Evolutionary conservation across 2,329 filamentous ascomycete species (phyloP).

Genomic region (Sphaerulina vaccinii): DNA sequence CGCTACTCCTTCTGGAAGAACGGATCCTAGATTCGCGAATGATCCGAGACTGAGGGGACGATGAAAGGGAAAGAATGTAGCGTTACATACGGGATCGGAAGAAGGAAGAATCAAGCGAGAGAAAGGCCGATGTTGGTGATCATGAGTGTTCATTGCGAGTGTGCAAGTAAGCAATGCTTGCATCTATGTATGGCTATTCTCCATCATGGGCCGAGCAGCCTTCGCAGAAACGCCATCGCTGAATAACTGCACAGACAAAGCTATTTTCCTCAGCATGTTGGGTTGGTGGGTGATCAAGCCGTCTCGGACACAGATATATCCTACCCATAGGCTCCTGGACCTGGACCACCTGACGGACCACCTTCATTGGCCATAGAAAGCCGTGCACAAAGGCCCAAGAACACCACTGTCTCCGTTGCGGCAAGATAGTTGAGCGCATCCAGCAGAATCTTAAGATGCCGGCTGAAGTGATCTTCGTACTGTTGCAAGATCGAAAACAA

Average conservation of each 20-base stretch:
- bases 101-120: background rate
- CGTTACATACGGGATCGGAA: background rate
- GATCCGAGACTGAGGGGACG: constrained; percentile 9
- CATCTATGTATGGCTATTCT: background rate
- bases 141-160: background rate
- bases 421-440: constrained; percentile 97
- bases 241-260: background rate
- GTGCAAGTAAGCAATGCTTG: background rate
- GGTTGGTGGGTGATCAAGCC: background rate
- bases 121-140: background rate
- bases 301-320: constrained; percentile 1
- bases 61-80: background rate
- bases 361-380: constrained; percentile 80
- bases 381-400: constrained; percentile 81
- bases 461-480: constrained; percentile 89
- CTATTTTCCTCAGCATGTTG: background rate
- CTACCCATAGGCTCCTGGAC: constrained; percentile 25
- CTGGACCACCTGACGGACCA: constrained; percentile 29
- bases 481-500: constrained; percentile 84
- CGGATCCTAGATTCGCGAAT: background rate
- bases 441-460: constrained; percentile 88
- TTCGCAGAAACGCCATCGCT: constrained; percentile 7
- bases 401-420: constrained; percentile 92
- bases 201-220: background rate
- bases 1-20: background rate